Conservation (phyloP, 805 yeast genomes). For the Candida dendrica region DNA sequence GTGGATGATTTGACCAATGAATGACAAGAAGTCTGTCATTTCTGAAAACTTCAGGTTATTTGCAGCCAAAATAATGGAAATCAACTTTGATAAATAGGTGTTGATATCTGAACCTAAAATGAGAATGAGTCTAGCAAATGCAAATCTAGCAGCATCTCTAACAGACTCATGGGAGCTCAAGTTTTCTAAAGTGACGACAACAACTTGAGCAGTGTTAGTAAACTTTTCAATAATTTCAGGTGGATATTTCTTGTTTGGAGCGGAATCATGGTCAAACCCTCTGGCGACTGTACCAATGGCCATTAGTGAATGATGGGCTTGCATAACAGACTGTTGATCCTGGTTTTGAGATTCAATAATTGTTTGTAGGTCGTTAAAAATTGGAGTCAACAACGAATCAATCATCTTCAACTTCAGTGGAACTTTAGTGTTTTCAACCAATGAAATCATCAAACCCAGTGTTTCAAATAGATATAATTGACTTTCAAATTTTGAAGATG, state of each 20-base stretch:
- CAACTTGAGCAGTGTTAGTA: slow-evolving; percentile 71
- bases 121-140: slow-evolving; percentile 82
- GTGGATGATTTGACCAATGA: slow-evolving; percentile 84
- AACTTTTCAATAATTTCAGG: slow-evolving; percentile 40
- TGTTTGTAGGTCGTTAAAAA: slow-evolving; percentile 62
- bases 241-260: slow-evolving; percentile 25
- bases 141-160: slow-evolving; percentile 80
- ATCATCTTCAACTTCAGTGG: slow-evolving; percentile 35
- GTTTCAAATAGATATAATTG: slow-evolving; percentile 84
- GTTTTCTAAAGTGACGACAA: slow-evolving; percentile 73
- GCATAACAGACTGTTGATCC: slow-evolving; percentile 45
- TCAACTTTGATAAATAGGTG: slow-evolving; percentile 57
- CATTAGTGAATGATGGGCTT: slow-evolving; percentile 80
- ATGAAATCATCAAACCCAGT: slow-evolving; percentile 65
- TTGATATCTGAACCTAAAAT: slow-evolving; percentile 49
- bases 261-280: slow-evolving; percentile 50
- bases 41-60: slow-evolving; percentile 57
- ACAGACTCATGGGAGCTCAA: slow-evolving; percentile 59
- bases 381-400: slow-evolving; percentile 66
- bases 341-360: slow-evolving; percentile 42
- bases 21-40: slow-evolving; percentile 73
- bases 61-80: slow-evolving; percentile 54
- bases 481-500: slow-evolving; percentile 56
- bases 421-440: slow-evolving; percentile 39
- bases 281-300: slow-evolving; percentile 86